Conservation (phyloP, 495 filamentous ascomycete species). For the Immersiella caudata region DNA sequence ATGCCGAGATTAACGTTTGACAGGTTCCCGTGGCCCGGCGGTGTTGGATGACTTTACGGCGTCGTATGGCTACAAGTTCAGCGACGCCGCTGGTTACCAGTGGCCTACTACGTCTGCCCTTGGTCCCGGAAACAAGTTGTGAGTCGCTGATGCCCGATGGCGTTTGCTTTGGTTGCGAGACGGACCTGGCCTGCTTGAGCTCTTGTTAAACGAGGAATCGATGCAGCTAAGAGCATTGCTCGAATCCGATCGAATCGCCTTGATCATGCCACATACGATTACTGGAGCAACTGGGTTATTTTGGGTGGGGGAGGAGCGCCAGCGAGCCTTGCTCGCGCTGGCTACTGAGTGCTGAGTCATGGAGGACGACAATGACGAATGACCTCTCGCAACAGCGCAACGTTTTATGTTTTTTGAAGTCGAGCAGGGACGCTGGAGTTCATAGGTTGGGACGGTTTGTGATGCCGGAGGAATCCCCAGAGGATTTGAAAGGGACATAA, state of each 20-base stretch:
- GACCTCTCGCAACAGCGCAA: background rate
- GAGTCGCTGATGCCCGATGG: slow-evolving; percentile 37
- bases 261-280: background rate
- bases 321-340: background rate
- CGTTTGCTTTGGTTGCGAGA: slow-evolving; percentile 15
- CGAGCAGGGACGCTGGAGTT: slow-evolving; percentile 12
- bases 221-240: slow-evolving; percentile 28
- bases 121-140: slow-evolving; percentile 70
- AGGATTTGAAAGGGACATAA: background rate
- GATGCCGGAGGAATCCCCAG: background rate
- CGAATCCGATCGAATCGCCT: slow-evolving; percentile 1
- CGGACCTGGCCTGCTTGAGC: slow-evolving; percentile 19
- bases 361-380: slow-evolving; percentile 1
- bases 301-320: background rate
- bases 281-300: background rate
- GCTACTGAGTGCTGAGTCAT: background rate
- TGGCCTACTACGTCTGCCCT: slow-evolving; percentile 72
- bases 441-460: slow-evolving; percentile 11
- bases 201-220: slow-evolving; percentile 26
- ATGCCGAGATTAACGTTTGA: background rate
- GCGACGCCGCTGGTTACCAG: slow-evolving; percentile 93
- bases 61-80: slow-evolving; percentile 98
- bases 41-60: slow-evolving; percentile 98
- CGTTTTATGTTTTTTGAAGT: slow-evolving; percentile 6
- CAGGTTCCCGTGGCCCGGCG: slow-evolving; percentile 89